Evolutionary conservation across 2,329 filamentous ascomycete genomes (phyloP), one percentile per base, ranked within the genome.

Genomic region (Trichophyton schoenleinii): DNA sequence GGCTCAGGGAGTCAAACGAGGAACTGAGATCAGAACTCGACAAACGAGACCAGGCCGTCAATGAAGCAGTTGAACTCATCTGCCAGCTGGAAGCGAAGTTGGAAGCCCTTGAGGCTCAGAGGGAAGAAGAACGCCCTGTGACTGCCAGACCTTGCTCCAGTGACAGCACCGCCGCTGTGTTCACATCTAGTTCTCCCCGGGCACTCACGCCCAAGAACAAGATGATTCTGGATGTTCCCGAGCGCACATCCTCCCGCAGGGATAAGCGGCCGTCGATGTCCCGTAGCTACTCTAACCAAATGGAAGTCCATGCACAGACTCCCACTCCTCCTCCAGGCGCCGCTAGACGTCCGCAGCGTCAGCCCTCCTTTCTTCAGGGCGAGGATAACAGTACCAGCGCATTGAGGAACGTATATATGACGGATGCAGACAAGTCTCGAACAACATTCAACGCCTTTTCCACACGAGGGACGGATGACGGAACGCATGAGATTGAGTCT

Each of bases 21-120:
- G 66, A 72, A 44, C 65, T 77, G 15, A 69, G 70, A 42, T 65
- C 66, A 7, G 73, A 75, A 48, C 68, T 77, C 13, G 71, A 74
- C 38, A 73, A 70, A 58, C 70, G 74, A 58, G 72, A 76, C 59
- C 69, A 73, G 55, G 75, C 75, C 1, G 69, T 78, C 7, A 70
- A 71, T 15, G 75, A 78, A 62, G 75, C 75, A 0, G 75, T 77
- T 2, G 70, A 73, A 9, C 64, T 77, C 20, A 78, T 78, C 20
- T 77, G 74, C 64, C 71, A 74, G 55, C 66, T 77, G 3, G 75
- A 78, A 68, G 66, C 68, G 3, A 75, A 71, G 63, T 64, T 75
- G 8, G 73, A 75, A 7, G 66, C 70, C 48, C 62, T 76, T 18
- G 60, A 63, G 46, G n/a, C 46, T 0, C n/a, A 41, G 18, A 28